Evolutionary conservation across 805 yeast species (phyloP).

Genomic region (Yueomyces sinensis): DNA sequence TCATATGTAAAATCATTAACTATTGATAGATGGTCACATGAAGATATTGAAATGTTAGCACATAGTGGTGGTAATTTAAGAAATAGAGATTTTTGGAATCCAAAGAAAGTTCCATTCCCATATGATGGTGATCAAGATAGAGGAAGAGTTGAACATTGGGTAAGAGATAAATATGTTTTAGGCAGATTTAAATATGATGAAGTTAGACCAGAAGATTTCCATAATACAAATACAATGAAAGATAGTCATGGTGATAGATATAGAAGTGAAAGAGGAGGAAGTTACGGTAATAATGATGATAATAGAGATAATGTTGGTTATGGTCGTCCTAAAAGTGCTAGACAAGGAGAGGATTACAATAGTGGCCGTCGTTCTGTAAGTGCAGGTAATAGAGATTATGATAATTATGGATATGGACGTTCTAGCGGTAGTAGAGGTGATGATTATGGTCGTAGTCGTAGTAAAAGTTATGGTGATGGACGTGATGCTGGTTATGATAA

Average conservation of each 20-base stretch:
- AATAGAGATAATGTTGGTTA: slow-evolving; percentile 1
- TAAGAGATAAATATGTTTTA: slow-evolving; percentile 55
- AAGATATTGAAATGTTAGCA: slow-evolving; percentile 35
- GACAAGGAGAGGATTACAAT: no score
- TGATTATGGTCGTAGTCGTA: slow-evolving; percentile 3
- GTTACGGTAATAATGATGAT: slow-evolving; percentile 1
- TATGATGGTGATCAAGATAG: slow-evolving; percentile 61
- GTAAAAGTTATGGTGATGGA: background rate
- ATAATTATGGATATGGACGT: slow-evolving; percentile 2
- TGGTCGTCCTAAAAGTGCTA: slow-evolving; percentile 1
- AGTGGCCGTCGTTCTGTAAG: slow-evolving; percentile 1
- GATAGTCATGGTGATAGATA: background rate
- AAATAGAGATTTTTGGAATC: slow-evolving; percentile 54
- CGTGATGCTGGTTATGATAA: background rate
- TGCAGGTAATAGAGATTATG: background rate
- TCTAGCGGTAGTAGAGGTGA: background rate
- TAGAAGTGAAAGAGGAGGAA: background rate
- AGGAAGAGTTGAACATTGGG: slow-evolving; percentile 37
- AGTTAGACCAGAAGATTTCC: slow-evolving; percentile 20
- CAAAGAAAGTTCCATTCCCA: slow-evolving; percentile 55
- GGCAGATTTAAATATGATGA: slow-evolving; percentile 36
- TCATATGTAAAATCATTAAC: slow-evolving; percentile 62
- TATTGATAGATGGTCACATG: slow-evolving; percentile 52
- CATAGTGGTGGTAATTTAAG: slow-evolving; percentile 46
- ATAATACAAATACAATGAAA: slow-evolving; percentile 1